Percentiles rank a stretch among this genome's conserved stretches.
These are phyloP conservation scores for Pichia insulana DNA, from an alignment of 805 yeast genomes.

Conservation along the genomic window DNA sequence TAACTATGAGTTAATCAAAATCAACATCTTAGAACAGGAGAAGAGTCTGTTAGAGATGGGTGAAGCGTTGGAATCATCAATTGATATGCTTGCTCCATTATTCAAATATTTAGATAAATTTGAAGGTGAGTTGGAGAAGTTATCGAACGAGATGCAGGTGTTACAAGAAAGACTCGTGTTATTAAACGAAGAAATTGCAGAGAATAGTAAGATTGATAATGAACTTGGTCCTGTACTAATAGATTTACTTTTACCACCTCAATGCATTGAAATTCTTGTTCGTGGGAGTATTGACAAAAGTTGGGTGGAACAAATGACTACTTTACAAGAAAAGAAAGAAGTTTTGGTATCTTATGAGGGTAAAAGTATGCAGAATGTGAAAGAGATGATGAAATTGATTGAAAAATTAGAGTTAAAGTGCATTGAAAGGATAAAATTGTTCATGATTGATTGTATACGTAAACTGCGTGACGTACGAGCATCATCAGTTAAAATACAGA, in stretches of 20 bases:
- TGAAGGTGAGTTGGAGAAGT: slow-evolving; percentile 44
- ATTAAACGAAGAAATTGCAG: slow-evolving; percentile 38
- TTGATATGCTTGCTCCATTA: slow-evolving; percentile 37
- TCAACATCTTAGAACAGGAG: slow-evolving; percentile 7
- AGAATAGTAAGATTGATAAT: slow-evolving; percentile 39
- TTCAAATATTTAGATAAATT: slow-evolving; percentile 46
- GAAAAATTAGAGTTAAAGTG: slow-evolving; percentile 50
- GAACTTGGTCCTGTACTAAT: slow-evolving; percentile 67
- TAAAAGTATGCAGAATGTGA: slow-evolving; percentile 12
- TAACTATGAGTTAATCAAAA: slow-evolving; percentile 11
- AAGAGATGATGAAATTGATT: slow-evolving; percentile 29
- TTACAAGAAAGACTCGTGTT: slow-evolving; percentile 46
- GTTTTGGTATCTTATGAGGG: slow-evolving; percentile 37
- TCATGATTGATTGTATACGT: slow-evolving; percentile 55
- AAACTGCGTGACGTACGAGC: slow-evolving; percentile 53
- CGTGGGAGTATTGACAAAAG: slow-evolving; percentile 45
- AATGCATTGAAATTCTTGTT: slow-evolving; percentile 47
- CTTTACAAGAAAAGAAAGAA: slow-evolving; percentile 48
- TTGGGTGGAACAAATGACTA: slow-evolving; percentile 64
- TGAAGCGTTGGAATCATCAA: slow-evolving; percentile 9
- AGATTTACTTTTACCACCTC: slow-evolving; percentile 70
- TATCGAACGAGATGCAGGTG: slow-evolving; percentile 54
- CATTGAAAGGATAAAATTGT: slow-evolving; percentile 69
- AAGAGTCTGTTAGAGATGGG: slow-evolving; percentile 5
- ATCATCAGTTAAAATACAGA: slow-evolving; percentile 71